These are phyloP conservation scores for Podospora pseudopauciseta DNA, from an alignment of 495 filamentous ascomycete species.

Conservation along the genomic window DNA sequence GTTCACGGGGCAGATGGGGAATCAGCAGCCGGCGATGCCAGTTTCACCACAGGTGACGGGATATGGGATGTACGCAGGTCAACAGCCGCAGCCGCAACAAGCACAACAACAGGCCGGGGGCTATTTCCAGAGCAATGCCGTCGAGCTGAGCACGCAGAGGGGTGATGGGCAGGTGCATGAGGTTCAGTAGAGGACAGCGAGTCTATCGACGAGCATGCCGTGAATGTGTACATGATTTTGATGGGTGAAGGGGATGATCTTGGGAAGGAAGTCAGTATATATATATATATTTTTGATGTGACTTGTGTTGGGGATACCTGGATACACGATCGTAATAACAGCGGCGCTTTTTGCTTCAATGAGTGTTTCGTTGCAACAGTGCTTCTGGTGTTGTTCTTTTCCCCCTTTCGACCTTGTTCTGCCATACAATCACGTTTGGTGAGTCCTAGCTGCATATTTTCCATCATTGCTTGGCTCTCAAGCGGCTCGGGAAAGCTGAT, in stretches of 20 bases:
- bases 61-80: not conserved
- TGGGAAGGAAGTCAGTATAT: not conserved
- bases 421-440: too few species aligned
- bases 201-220: not conserved
- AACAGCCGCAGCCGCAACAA: not conserved
- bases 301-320: too few species aligned
- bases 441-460: too few species aligned
- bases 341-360: too few species aligned
- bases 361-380: too few species aligned
- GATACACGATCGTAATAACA: too few species aligned
- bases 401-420: too few species aligned
- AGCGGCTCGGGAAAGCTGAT: too few species aligned
- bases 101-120: not conserved
- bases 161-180: constrained; percentile 25
- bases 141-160: constrained; percentile 20
- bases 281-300: not conserved
- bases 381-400: too few species aligned
- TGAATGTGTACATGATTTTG: not conserved
- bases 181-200: constrained; percentile 6
- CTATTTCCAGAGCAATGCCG: not conserved
- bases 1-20: not conserved
- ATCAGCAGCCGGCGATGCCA: not conserved
- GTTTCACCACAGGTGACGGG: constrained; percentile 5
- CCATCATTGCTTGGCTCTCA: too few species aligned
- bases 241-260: not conserved